Base-by-base conservation (phyloP, 192 early-diverging fungal species). In the Coemansia sp. region DNA sequence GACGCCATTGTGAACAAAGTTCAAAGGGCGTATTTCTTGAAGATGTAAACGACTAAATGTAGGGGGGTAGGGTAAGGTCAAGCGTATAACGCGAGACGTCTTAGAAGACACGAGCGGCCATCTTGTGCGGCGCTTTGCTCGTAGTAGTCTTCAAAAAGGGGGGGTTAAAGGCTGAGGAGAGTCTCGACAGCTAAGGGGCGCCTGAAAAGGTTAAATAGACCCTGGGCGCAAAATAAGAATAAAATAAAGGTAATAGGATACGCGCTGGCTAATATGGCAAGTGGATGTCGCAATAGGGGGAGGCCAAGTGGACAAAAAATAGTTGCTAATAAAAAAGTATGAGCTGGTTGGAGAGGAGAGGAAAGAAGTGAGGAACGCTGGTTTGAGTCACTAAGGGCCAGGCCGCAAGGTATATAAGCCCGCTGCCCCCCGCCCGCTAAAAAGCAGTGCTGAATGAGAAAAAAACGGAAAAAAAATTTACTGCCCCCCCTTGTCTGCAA, bases 51-150 rank as follows among this genome's bases (percentile, higher is more conserved):
- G n/a, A 69, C 59, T 73, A 59, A 11, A 60, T 64, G 64, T 50
- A 32, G 49, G 59, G 70, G 74, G 52, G 15, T 59, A 59, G 43
- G n/a, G 30, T 18, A 56, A 52, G 16, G 69, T 61, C 79, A 70
- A 70, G 74, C 74, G 65, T 64, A 45, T 24, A 43, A 68, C 70
- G 79, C 79, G 59, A 52, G 74, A 67, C 70, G 59, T 38, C 52
- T 82, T 82, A 82, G 79, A 82, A 82, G 74, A 76, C 53, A 75
- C 79, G 79, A 82, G 79, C 79, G 75, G 79, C 79, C 79, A 82
- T 82, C 38, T 18, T 66, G 74, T 73, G 61, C 61, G 59, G 35
- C 55, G 11, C 16, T 63, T 20, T 45, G 70, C 79, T 82, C 79
- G 79, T 76, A 70, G 64, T 44, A 59, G 56, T 73, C 69, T 73